Base-by-base conservation (phyloP, 352 stramenopile genomes). In the Phytopythium vexans region DNA sequence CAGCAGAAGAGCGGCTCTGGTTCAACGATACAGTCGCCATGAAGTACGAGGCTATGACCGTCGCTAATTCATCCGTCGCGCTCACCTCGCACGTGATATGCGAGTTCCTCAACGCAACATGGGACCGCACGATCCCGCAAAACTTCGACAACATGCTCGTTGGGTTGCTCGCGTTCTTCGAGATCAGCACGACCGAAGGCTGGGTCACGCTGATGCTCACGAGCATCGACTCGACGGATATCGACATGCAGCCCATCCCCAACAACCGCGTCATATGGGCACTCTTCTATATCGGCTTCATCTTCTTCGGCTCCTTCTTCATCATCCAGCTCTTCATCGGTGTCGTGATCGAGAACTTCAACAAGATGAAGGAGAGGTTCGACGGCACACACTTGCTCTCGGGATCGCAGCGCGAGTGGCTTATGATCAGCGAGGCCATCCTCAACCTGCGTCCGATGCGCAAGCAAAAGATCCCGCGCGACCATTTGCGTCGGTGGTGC, bases 341-440 rank as follows among this genome's bases (percentile, higher is more conserved):
- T 32, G 88, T 97, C 27, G 82, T 97, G 50, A 92, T 97, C 35
- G 88, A 97, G 55, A 95, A 96, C 49, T 97, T 96, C 50, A 90
- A 90, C 35, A 70, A 64, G 4, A 86, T 86, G 75, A 86, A 86
- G 41, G 70, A 83, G 33, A 83, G 77, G 38, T 49, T 86, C 16
- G 72, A 83, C 42, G 72, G 75, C 6, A 88, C 77, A 11, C 70
- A 70, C 35, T 49, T 92, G 12, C 79, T 96, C 53, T 94, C 87
- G 8, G 72, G 66, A 4, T 70, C 78, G 0, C 82, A 94, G 57
- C 72, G 86, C 50, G 74, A 88, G 56, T 93, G 80, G 82, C 66
- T 90, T 39, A 74, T 83, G 49, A 86, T 86, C 52, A 82, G 62
- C 52, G 62, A 77, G 12, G 63, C 64, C 2, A 73, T 80, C 6